Evolutionary conservation across 139 green algal species (phyloP).

Genomic region (Auxenochlorella pyrenoidosa): DNA sequence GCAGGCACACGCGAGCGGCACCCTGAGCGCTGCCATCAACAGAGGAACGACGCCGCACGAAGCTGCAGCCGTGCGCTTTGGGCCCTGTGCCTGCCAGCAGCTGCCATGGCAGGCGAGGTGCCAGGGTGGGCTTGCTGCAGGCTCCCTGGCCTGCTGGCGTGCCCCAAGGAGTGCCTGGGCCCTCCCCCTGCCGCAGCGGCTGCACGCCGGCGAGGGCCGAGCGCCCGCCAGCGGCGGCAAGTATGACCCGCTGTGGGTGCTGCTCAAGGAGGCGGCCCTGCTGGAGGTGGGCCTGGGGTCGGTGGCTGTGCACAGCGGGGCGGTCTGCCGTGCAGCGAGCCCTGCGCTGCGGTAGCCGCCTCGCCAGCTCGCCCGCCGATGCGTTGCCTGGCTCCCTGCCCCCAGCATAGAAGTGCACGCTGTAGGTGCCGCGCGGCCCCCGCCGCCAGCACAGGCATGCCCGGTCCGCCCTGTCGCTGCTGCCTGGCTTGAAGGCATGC

Average conservation of each 20-base stretch:
- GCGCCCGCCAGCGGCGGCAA: not conserved
- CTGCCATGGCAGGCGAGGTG: no score
- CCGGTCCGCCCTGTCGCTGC: no score
- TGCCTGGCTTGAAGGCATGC: no score
- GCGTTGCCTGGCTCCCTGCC: not conserved
- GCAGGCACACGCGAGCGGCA: no score
- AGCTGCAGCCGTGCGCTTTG: no score
- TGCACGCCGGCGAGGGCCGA: not conserved
- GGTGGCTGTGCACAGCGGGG: not conserved
- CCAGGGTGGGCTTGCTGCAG: not conserved
- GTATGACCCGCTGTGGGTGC: not conserved
- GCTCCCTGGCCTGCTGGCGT: not conserved
- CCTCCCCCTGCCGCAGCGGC: not conserved
- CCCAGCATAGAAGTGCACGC: no score
- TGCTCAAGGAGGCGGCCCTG: constrained; percentile 1
- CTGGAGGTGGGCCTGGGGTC: not conserved
- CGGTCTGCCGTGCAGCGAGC: no score
- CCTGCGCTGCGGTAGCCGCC: not conserved
- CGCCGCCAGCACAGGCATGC: no score
- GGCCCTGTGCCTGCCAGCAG: no score
- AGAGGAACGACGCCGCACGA: no score
- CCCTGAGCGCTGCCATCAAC: no score
- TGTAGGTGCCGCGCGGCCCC: no score
- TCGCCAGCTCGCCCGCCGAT: not conserved
- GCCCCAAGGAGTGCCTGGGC: not conserved